phyloP scores from a whole-genome alignment of 352 stramenopile genomes.

The Globisporangium echinulatum region DNA sequence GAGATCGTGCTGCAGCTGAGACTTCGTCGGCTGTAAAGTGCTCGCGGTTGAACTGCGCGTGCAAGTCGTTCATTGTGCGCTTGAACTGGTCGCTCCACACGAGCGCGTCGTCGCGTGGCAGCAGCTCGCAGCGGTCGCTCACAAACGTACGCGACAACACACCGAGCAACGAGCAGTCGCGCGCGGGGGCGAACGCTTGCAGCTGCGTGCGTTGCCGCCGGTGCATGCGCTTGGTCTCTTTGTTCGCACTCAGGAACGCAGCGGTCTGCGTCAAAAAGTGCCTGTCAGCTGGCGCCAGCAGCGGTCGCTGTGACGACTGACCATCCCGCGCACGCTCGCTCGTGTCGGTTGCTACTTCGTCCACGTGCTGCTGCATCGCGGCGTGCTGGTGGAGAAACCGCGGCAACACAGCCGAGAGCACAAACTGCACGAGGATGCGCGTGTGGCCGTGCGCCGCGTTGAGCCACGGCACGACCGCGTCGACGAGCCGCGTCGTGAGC shows the following conservation, averaged over 20 bases:
- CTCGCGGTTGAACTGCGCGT: constrained; percentile 71
- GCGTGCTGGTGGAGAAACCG: constrained; percentile 38
- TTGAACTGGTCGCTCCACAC: constrained; percentile 58
- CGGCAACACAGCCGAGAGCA: constrained; percentile 58
- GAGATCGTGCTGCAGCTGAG: too few species aligned
- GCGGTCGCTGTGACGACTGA: background rate
- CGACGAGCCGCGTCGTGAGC: constrained; percentile 23
- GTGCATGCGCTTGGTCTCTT: constrained; percentile 79
- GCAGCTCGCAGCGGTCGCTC: constrained; percentile 74
- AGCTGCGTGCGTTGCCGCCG: constrained; percentile 64
- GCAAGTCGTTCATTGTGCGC: constrained; percentile 53
- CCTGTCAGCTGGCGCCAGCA: constrained; percentile 13
- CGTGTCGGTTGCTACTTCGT: too few species aligned
- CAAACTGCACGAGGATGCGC: constrained; percentile 70
- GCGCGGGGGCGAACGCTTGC: constrained; percentile 49
- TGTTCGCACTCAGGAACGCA: constrained; percentile 72
- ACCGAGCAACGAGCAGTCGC: constrained; percentile 67
- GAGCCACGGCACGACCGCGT: constrained; percentile 68
- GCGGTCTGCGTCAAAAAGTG: constrained; percentile 46
- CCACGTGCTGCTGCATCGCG: constrained; percentile 1
- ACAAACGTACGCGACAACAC: constrained; percentile 51
- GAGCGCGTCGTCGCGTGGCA: constrained; percentile 50
- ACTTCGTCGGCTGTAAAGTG: constrained; percentile 28
- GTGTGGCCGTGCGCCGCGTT: constrained; percentile 79
- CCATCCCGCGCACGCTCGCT: background rate